phyloP scores from a whole-genome alignment of 371 early-diverging fungal species.

The Paraphysoderma sedebokerense region DNA sequence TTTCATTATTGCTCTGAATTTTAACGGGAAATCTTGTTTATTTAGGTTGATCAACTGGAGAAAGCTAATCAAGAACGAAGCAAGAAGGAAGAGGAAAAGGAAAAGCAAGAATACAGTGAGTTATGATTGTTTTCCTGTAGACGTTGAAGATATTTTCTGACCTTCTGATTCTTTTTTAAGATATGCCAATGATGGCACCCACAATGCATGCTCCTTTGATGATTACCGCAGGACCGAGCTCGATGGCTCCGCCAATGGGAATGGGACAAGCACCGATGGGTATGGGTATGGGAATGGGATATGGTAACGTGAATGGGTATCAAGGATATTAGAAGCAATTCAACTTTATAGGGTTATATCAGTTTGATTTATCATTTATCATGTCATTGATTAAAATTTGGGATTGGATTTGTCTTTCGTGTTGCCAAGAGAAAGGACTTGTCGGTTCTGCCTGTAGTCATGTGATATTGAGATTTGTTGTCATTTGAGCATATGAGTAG shows the following conservation, averaged over 20 bases:
- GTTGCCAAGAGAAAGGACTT: no score
- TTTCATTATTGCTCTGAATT: not conserved
- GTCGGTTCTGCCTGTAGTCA: no score
- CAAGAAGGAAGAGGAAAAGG: conserved; percentile 27
- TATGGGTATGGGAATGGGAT: not conserved
- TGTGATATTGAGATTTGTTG: no score
- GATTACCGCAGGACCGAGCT: conserved; percentile 1
- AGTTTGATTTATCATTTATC: no score
- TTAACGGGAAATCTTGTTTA: not conserved
- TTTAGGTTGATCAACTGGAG: conserved; percentile 24
- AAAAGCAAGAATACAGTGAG: conserved; percentile 11
- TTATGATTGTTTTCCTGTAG: not conserved
- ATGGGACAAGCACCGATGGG: not conserved
- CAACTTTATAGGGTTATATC: no score
- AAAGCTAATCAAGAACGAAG: conserved; percentile 22
- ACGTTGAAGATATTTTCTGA: not conserved
- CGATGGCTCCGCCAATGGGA: conserved; percentile 1
- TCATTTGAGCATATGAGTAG: no score
- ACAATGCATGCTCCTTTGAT: not conserved
- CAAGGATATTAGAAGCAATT: no score
- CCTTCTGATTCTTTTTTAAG: not conserved
- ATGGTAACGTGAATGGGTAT: no score
- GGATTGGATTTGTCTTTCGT: no score
- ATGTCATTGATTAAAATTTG: no score
- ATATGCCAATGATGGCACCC: not conserved